Conservation (phyloP, 306 rosid genomes). For the Dryas drummondii region DNA sequence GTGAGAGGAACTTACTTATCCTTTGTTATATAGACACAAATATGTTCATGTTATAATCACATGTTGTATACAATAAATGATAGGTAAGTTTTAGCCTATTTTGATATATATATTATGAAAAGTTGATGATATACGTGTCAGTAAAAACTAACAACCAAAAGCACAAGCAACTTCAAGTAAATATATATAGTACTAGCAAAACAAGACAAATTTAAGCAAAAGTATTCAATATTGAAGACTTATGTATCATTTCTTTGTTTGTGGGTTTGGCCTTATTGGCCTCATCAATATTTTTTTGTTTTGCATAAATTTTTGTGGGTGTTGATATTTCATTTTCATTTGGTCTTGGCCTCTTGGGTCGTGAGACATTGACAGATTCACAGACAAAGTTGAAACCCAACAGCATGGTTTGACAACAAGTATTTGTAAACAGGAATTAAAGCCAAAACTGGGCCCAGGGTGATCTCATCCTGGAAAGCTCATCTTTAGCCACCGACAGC, state of each 20-base stretch:
- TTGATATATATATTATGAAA: too few species aligned
- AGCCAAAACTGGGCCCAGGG: background rate
- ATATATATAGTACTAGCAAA: too few species aligned
- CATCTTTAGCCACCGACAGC: constrained; percentile 37
- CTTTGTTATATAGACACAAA: too few species aligned
- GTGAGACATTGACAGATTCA: background rate
- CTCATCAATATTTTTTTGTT: background rate
- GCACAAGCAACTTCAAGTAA: too few species aligned
- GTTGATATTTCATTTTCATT: constrained; percentile 9
- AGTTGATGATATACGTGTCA: too few species aligned
- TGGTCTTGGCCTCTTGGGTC: background rate
- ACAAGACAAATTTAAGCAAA: too few species aligned
- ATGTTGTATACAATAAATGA: too few species aligned
- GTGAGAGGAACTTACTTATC: too few species aligned
- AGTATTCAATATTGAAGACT: background rate
- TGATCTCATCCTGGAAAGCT: constrained; percentile 11
- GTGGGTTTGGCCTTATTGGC: background rate
- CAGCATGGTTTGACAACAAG: background rate
- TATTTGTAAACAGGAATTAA: background rate
- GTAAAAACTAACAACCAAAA: too few species aligned
- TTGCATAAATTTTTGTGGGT: background rate
- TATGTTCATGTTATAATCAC: too few species aligned
- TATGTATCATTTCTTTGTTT: background rate
- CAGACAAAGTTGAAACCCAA: background rate
- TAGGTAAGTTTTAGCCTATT: too few species aligned